These are phyloP conservation scores for Clavulina sp. DNA, from an alignment of 768 basidiomycete genomes.

Conservation along the genomic window DNA sequence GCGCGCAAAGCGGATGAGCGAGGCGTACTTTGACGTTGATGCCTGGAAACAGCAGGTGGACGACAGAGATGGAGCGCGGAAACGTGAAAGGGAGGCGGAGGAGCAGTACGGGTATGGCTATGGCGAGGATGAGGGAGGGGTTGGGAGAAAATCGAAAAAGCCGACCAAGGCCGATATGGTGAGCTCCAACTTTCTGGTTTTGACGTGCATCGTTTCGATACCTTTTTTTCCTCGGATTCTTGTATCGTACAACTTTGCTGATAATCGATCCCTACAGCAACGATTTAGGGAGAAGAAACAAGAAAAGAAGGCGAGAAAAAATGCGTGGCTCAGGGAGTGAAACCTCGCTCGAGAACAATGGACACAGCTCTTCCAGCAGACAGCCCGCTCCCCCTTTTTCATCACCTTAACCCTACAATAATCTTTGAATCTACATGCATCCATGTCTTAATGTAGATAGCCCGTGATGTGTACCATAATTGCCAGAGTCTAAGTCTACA, in stretches of 20 bases:
- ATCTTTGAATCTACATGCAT: no score
- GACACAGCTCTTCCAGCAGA: no score
- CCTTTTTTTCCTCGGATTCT: constrained; percentile 1
- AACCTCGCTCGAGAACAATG: no score
- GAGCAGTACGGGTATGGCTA: constrained; percentile 21
- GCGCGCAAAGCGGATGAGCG: constrained; percentile 69
- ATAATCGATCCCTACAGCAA: constrained; percentile 40
- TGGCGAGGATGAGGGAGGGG: constrained; percentile 30
- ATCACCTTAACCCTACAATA: no score
- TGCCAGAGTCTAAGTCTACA: no score
- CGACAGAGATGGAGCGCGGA: constrained; percentile 16
- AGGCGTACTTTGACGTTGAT: constrained; percentile 73
- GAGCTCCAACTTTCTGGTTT: constrained; percentile 15
- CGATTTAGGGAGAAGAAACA: constrained; percentile 71
- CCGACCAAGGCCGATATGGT: constrained; percentile 76
- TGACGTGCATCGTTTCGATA: not conserved
- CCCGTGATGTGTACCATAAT: no score
- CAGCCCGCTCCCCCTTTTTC: no score
- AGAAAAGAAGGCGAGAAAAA: constrained; percentile 72
- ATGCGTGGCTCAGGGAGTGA: constrained; percentile 67
- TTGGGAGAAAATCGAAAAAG: constrained; percentile 55
- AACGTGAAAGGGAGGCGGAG: constrained; percentile 13
- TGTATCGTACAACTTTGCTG: not conserved
- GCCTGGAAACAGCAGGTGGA: constrained; percentile 61
- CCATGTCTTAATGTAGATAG: no score